A percentile compares a stretch with the other conserved stretches of the same genome.
phyloP scores from a whole-genome alignment of 2,329 filamentous ascomycete species.

The Colletotrichum godetiae region DNA sequence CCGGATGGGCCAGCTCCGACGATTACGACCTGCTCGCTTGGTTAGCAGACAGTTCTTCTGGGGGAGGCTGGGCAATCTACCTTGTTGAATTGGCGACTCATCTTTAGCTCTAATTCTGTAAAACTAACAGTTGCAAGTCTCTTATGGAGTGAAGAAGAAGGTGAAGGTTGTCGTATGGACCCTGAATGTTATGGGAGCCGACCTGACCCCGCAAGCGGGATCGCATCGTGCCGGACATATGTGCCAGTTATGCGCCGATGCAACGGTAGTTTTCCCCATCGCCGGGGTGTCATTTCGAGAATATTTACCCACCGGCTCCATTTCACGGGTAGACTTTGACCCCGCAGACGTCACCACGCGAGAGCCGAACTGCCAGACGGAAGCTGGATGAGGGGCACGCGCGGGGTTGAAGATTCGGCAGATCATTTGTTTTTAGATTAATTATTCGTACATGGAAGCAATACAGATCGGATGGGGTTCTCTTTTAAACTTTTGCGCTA shows the following conservation, averaged over 20 bases:
- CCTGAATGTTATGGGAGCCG: background rate
- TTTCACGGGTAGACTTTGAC: background rate
- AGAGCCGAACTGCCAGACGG: slow-evolving; percentile 2
- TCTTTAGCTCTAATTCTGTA: background rate
- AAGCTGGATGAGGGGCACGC: background rate
- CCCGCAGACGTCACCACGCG: slow-evolving; percentile 25
- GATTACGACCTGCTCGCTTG: slow-evolving; percentile 44
- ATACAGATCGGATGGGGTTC: slow-evolving; percentile 7
- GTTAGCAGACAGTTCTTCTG: background rate
- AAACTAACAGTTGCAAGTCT: background rate
- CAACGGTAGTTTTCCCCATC: background rate
- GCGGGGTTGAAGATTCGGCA: slow-evolving; percentile 24
- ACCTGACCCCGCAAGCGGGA: slow-evolving; percentile 16
- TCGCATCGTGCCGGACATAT: background rate
- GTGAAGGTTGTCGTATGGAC: background rate
- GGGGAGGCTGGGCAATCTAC: background rate
- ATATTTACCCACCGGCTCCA: background rate
- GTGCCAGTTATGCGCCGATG: background rate
- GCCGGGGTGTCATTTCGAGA: background rate
- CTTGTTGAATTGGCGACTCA: slow-evolving; percentile 24
- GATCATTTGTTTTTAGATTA: background rate
- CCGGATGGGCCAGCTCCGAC: slow-evolving; percentile 63
- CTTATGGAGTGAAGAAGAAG: background rate
- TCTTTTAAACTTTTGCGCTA: background rate
- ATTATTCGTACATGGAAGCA: background rate